Percentiles rank a stretch among this genome's conserved stretches.
These are phyloP conservation scores for Coemansia sp. DNA, from an alignment of 192 early-diverging fungal species.

Conservation along the genomic window DNA sequence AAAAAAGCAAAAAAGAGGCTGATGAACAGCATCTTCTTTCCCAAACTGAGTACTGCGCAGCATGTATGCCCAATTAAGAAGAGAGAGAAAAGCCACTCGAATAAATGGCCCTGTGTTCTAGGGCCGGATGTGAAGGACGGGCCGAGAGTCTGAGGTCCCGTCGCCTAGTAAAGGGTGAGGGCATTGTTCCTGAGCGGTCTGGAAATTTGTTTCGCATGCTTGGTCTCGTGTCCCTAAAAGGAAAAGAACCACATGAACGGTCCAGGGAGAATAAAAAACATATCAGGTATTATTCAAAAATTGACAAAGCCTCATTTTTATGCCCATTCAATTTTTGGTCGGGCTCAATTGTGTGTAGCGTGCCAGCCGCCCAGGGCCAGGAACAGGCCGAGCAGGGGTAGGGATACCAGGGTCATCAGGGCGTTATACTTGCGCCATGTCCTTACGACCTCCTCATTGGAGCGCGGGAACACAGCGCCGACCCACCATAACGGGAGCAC, in stretches of 20 bases:
- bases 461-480: conserved; percentile 43
- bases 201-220: background rate
- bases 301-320: background rate
- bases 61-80: background rate
- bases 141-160: background rate
- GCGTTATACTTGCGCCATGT: conserved; percentile 56
- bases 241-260: conserved; percentile 1
- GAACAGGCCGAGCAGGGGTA: conserved; percentile 49
- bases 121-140: background rate
- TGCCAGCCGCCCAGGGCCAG: conserved; percentile 54
- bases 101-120: background rate
- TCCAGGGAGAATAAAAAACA: background rate
- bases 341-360: conserved; percentile 33
- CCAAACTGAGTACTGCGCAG: background rate
- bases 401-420: conserved; percentile 49
- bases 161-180: background rate
- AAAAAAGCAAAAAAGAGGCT: conserved; percentile 6
- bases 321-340: background rate
- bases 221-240: background rate
- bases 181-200: background rate
- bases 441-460: conserved; percentile 26
- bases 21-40: background rate
- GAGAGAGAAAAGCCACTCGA: background rate
- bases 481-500: conserved; percentile 54
- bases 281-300: background rate